Percentiles rank a stretch among this genome's conserved stretches.
phyloP scores from a whole-genome alignment of 2,329 filamentous ascomycete species.

The Beauveria rudraprayagi region DNA sequence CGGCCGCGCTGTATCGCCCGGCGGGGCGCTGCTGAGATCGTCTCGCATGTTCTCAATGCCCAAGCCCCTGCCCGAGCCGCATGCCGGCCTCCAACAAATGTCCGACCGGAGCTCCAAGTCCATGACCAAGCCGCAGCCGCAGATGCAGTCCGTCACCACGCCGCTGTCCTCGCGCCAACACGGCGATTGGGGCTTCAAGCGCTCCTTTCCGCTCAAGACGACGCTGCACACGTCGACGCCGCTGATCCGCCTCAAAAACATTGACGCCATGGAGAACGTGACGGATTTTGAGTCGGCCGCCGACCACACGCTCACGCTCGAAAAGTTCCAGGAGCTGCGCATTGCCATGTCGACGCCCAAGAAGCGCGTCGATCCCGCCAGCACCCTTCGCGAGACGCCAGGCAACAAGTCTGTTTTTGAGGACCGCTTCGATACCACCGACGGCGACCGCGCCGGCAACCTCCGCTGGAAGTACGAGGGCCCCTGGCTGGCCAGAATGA shows the following conservation, averaged over 20 bases:
- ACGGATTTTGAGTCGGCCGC: constrained; percentile 81
- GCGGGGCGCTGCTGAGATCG: constrained; percentile 65
- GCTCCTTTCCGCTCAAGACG: constrained; percentile 68
- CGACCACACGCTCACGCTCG: constrained; percentile 71
- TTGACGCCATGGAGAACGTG: constrained; percentile 80
- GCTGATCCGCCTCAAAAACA: constrained; percentile 63
- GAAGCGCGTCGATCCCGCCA: constrained; percentile 15
- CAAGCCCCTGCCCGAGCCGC: constrained; percentile 59
- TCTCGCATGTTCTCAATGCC: constrained; percentile 89
- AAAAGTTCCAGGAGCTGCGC: constrained; percentile 79
- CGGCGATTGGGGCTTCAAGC: constrained; percentile 91
- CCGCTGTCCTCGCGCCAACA: constrained; percentile 61
- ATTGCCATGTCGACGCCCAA: constrained; percentile 57
- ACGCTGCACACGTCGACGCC: constrained; percentile 67
- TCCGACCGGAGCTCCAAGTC: constrained; percentile 29
- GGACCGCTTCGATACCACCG: constrained; percentile 46
- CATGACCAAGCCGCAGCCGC: constrained; percentile 68
- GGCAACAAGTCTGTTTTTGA: constrained; percentile 51
- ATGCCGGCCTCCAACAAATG: constrained; percentile 33
- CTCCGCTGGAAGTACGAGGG: constrained; percentile 59
- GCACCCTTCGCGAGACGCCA: constrained; percentile 14
- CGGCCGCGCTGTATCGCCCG: constrained; percentile 43
- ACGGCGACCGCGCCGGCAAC: constrained; percentile 30
- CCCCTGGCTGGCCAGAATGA: constrained; percentile 58
- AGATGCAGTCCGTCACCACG: constrained; percentile 72